Base-by-base conservation (phyloP, 306 rosid genomes). In the Cucurbita maxima region DNA sequence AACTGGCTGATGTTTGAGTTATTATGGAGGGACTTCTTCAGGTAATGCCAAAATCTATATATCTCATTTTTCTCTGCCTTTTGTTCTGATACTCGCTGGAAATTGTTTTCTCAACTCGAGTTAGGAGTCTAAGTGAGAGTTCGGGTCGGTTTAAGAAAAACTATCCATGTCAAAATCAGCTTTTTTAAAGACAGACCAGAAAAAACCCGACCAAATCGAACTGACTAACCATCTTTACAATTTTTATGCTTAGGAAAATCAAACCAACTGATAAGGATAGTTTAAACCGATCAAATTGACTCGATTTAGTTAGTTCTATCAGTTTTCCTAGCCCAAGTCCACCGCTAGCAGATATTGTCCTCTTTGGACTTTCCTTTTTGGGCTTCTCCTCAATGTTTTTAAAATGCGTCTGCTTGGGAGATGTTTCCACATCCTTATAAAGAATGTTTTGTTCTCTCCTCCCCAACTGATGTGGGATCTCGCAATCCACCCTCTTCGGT, bases 21-120 rank as follows among this genome's bases (percentile, higher is more conserved):
- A 76, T 74, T 91, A 70, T 91, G 97, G 97, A 89, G 99, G 92
- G 99, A 94, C 80, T 94, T 94, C 92, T 94, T 94, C 82, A 91
- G 99, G 99, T 94, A 86, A 62, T n/a, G 13, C 44, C 25, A 36
- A 19, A 7, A 13, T 19, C 14, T 19, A 58, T 58, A 48, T 71
- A 36, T 13, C 71, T 13, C 36, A 47, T 9, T 60, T 13, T 34
- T 8, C 50, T 22, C n/a, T 8, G 66, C 19, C n/a, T 18, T 71
- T 71, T 64, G 34, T 64, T 25, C 25, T 40, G 30, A 41, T 64
- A 64, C 8, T 37, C 47, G 15, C 59, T 25, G 47, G 36, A 52
- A 34, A 10, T 54, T 34, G 48, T 9, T 36, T 34, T 71, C 36
- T 16, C 3, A 34, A 51, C 58, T 47, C 58, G 8, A 47, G 19